These are phyloP conservation scores for Pittosporum tobira DNA, from an alignment of 129 eudicot species.

Conservation along the genomic window DNA sequence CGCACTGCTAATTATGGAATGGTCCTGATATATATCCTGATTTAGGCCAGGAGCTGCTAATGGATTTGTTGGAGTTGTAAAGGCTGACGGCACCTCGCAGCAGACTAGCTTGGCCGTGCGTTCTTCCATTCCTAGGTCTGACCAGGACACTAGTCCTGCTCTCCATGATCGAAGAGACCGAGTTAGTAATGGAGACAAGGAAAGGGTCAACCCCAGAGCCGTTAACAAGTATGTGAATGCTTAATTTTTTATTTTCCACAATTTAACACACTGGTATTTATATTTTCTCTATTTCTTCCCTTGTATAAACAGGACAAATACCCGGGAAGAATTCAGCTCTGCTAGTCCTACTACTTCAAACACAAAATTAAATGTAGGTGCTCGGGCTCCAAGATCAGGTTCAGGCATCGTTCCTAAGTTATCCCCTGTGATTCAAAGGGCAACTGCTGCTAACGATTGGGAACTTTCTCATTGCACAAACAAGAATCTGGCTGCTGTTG, in stretches of 20 bases:
- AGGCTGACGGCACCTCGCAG: constrained; percentile 43
- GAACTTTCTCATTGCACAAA: constrained; percentile 50
- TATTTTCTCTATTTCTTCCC: constrained; percentile 1
- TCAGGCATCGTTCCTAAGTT: constrained; percentile 43
- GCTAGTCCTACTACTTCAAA: constrained; percentile 68
- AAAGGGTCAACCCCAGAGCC: constrained; percentile 51
- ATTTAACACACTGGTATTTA: not conserved
- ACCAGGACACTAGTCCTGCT: constrained; percentile 46
- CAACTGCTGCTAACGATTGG: constrained; percentile 51
- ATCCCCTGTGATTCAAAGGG: constrained; percentile 43
- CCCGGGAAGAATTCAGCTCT: constrained; percentile 58
- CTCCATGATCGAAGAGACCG: constrained; percentile 63
- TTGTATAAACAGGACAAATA: constrained; percentile 31
- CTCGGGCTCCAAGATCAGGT: constrained; percentile 75
- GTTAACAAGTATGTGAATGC: constrained; percentile 51
- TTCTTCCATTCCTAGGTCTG: constrained; percentile 49
- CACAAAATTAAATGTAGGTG: constrained; percentile 41
- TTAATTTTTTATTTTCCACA: not conserved
- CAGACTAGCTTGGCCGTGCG: constrained; percentile 51
- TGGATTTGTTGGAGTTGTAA: constrained; percentile 53
- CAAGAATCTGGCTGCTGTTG: constrained; percentile 46
- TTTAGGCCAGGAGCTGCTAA: constrained; percentile 51
- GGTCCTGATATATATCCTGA: constrained; percentile 10
- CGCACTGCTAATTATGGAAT: not conserved
- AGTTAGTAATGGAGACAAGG: constrained; percentile 49